Conservation (phyloP, 441 rosid species). For the Adansonia grandidieri region DNA sequence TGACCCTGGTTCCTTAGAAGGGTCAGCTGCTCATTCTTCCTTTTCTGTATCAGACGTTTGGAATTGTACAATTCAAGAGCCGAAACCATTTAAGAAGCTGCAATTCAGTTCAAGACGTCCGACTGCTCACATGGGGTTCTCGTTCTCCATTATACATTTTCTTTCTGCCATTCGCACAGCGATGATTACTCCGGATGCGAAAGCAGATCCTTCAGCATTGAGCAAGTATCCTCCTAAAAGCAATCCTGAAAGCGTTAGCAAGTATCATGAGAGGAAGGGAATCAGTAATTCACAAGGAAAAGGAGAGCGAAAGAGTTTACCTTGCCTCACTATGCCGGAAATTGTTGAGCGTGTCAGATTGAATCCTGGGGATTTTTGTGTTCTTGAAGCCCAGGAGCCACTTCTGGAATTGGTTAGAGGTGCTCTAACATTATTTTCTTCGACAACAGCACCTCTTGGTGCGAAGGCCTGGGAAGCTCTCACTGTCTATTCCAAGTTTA, state of each 20-base stretch:
- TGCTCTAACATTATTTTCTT: constrained; percentile 40
- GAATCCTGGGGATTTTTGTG: constrained; percentile 45
- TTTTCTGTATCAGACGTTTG: constrained; percentile 14
- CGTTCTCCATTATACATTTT: constrained; percentile 47
- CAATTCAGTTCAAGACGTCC: constrained; percentile 25
- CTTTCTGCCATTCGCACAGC: constrained; percentile 42
- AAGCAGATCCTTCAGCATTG: not conserved
- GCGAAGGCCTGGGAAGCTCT: constrained; percentile 46
- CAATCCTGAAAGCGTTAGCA: constrained; percentile 25
- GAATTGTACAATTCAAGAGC: constrained; percentile 31
- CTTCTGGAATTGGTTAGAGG: constrained; percentile 48
- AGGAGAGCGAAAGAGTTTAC: constrained; percentile 27
- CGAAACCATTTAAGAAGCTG: constrained; percentile 27
- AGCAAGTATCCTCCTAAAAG: not conserved
- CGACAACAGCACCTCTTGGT: constrained; percentile 39
- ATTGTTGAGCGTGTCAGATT: constrained; percentile 39
- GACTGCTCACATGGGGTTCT: constrained; percentile 34
- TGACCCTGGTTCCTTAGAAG: constrained; percentile 28
- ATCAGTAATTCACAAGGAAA: constrained; percentile 21
- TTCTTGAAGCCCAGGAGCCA: constrained; percentile 43
- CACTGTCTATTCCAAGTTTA: constrained; percentile 33
- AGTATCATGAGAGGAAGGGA: constrained; percentile 19
- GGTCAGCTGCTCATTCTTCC: constrained; percentile 3
- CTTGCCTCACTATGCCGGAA: constrained; percentile 40
- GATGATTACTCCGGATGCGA: constrained; percentile 34